Percentiles rank a stretch among this genome's conserved stretches.
Conservation (phyloP, 257 asterid genomes). For the Solanum clarkiae region DNA sequence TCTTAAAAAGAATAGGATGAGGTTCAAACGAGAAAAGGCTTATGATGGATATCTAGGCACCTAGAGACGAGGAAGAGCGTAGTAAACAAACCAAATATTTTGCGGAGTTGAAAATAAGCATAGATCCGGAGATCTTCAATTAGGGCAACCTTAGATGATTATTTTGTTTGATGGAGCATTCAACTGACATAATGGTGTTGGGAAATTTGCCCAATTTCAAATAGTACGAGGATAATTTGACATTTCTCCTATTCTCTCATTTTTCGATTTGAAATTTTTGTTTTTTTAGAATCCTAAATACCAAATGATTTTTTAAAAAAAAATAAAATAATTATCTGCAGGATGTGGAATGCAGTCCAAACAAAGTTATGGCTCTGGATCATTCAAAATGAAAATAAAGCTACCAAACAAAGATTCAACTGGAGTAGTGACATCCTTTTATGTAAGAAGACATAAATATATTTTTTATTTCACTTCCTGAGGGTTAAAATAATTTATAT, state of each 20-base stretch:
- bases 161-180: not conserved
- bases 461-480: not conserved
- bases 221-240: no score
- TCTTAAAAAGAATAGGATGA: no score
- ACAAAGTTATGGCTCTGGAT: not conserved
- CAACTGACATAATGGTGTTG: not conserved
- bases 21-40: no score
- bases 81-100: no score
- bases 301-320: not conserved
- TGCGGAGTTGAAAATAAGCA: no score
- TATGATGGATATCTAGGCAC: no score
- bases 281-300: not conserved
- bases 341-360: not conserved
- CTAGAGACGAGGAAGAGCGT: no score
- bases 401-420: not conserved
- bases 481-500: not conserved
- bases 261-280: not conserved
- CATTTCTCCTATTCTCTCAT: no score
- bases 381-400: not conserved
- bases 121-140: no score
- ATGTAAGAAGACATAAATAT: not conserved
- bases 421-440: slow-evolving; percentile 1
- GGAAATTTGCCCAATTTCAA: no score
- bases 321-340: not conserved
- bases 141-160: not conserved